These are phyloP conservation scores for Colletotrichum sp. DNA, from an alignment of 2,329 filamentous ascomycete genomes.

Conservation along the genomic window DNA sequence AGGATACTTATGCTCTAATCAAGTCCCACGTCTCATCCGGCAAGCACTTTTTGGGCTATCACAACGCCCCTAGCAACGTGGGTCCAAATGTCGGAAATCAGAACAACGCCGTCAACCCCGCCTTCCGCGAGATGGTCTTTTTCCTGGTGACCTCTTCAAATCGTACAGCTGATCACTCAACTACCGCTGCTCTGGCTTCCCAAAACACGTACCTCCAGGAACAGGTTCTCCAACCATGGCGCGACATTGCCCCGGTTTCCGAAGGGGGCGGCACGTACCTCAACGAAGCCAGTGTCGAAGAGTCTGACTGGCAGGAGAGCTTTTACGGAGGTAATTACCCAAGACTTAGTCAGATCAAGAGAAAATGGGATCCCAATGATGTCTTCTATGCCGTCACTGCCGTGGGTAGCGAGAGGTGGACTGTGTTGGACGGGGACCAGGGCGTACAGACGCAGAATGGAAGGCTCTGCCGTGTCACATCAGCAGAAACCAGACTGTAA, in stretches of 20 bases:
- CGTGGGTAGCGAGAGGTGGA: slow-evolving; percentile 31
- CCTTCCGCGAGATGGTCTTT: background rate
- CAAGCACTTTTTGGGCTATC: background rate
- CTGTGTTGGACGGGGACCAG: background rate
- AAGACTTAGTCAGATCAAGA: slow-evolving; percentile 30
- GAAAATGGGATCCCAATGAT: slow-evolving; percentile 30
- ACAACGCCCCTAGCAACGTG: background rate
- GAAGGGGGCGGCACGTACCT: slow-evolving; percentile 27
- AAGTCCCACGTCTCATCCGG: background rate
- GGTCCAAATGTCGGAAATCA: background rate
- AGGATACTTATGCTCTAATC: background rate
- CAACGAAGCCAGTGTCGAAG: slow-evolving; percentile 34
- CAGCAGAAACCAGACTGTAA: background rate
- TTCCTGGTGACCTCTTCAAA: background rate
- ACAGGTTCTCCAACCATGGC: background rate
- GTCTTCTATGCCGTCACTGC: slow-evolving; percentile 31
- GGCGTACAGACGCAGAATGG: background rate
- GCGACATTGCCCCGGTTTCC: background rate
- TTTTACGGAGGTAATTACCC: slow-evolving; percentile 35
- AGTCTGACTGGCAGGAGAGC: slow-evolving; percentile 30
- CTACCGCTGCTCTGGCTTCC: background rate
- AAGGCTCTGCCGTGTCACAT: background rate
- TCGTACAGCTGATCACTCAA: background rate
- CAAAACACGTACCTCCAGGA: background rate
- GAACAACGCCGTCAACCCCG: background rate